Base-by-base conservation (phyloP, 2,329 filamentous ascomycete genomes). In the Thielaviopsis euricoi region DNA sequence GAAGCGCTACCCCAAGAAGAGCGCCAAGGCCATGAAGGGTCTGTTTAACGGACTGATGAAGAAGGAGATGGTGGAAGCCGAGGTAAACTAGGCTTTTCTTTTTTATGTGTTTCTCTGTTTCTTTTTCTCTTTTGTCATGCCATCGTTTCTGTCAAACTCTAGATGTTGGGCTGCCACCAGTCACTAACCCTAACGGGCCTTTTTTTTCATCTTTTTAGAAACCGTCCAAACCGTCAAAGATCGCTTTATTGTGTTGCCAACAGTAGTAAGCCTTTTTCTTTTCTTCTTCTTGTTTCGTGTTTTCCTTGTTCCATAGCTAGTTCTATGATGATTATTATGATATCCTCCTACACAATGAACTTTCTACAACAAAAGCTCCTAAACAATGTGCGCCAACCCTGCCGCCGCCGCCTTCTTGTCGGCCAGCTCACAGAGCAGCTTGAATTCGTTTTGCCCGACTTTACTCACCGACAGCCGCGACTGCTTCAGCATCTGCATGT, bases 401-500 rank as follows among this genome's bases (percentile, higher is more conserved):
- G 68, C 69, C 19, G 69, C 68, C 43, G 64, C 59, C 0, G 70
- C 73, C 64, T 72, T 75, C 58, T 70, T 62, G 62, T 74, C 70
- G 2, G 76, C 79, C 51, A 85, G 64, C 1, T 71, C 67, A 52
- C 80, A 72, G 57, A 89, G 72, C 62, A 79, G 79, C 37, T 78
- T 70, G 82, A 85, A 90, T 68, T 90, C 85, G 0, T 70, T 70
- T 13, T 69, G 70, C 53, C 74, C 76, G 7, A 90, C 85, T 62
- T 76, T 81, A 64, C 79, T 83, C 9, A 97, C 90, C 67, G 89
- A 95, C 56, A 96, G 70, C 46, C 91, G 78, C n/a, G 81, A 78
- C 71, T 89, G 82, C 66, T 83, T 91, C 61, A 96, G 74, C 71
- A 93, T 78, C 71, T 95, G 87, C 81, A 97, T 88, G 54, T 81